A percentile compares a stretch with the other conserved stretches of the same genome.
phyloP scores from a whole-genome alignment of 75 land plant genomes.

The Isoetes taiwanensis region DNA sequence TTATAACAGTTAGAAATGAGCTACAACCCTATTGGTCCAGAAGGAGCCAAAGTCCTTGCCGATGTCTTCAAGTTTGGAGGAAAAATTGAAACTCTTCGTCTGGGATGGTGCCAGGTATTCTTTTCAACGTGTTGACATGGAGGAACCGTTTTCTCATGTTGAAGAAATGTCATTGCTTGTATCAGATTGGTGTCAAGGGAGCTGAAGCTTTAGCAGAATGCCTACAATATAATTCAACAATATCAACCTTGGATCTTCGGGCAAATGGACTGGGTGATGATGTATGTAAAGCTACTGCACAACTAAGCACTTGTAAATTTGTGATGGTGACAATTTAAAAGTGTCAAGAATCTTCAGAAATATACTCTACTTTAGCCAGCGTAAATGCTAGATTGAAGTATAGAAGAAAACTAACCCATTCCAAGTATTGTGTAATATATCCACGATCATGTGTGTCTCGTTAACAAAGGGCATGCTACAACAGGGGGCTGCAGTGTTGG shows the following conservation, averaged over 20 bases:
- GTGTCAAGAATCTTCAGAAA: too few species aligned
- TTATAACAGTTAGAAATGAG: conserved; percentile 65
- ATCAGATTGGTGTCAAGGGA: conserved; percentile 85
- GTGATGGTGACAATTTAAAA: too few species aligned
- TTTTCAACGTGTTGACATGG: neutral
- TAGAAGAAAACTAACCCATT: too few species aligned
- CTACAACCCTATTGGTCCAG: conserved; percentile 94
- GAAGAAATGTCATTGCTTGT: neutral
- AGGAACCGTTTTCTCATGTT: neutral
- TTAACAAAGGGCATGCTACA: too few species aligned
- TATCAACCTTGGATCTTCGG: conserved; percentile 71
- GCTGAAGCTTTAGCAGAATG: conserved; percentile 77
- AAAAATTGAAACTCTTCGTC: conserved; percentile 57
- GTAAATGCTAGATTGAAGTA: too few species aligned
- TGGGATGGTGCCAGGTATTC: conserved; percentile 99
- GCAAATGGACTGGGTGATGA: conserved; percentile 92
- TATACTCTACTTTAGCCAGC: too few species aligned
- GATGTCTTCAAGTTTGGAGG: conserved; percentile 89
- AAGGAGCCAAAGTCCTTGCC: conserved; percentile 66
- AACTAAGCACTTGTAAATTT: too few species aligned
- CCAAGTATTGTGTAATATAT: too few species aligned
- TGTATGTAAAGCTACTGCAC: too few species aligned
- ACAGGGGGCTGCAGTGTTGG: conserved; percentile 78
- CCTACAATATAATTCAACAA: conserved; percentile 76
- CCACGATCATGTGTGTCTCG: too few species aligned